Conservation (phyloP, 257 asterid genomes). For the Jasminum sambac region DNA sequence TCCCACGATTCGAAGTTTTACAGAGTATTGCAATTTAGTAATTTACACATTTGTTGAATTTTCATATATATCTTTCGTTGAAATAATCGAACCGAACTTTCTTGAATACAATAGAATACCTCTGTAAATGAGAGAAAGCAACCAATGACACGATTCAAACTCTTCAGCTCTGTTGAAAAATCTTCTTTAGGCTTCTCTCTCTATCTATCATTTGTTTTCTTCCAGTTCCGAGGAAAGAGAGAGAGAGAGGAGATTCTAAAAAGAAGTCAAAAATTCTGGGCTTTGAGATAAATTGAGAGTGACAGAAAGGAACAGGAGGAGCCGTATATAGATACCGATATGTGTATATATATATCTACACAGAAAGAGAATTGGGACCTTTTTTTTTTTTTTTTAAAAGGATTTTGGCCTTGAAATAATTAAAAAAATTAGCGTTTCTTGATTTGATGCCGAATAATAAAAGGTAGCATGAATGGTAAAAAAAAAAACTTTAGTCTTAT, state of each 20-base stretch:
- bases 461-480: too few species aligned
- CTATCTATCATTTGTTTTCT: not conserved
- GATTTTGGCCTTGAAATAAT: too few species aligned
- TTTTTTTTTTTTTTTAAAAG: not conserved
- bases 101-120: not conserved
- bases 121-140: not conserved
- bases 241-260: not conserved
- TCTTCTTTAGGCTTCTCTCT: not conserved
- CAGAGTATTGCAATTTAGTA: not conserved
- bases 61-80: not conserved
- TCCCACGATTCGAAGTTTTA: not conserved
- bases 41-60: not conserved
- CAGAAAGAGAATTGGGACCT: not conserved
- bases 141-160: not conserved
- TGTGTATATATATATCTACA: not conserved
- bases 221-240: constrained; percentile 16
- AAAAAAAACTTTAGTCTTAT: too few species aligned
- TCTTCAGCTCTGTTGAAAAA: not conserved
- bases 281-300: constrained; percentile 6
- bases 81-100: not conserved
- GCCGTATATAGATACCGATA: not conserved
- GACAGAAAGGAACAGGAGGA: constrained; percentile 2
- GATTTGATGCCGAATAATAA: too few species aligned
- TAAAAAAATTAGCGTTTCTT: too few species aligned
- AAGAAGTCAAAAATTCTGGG: constrained; percentile 16